Base-by-base conservation (phyloP, 2,329 filamentous ascomycete species). In the Phaeosphaeriaceae sp. region DNA sequence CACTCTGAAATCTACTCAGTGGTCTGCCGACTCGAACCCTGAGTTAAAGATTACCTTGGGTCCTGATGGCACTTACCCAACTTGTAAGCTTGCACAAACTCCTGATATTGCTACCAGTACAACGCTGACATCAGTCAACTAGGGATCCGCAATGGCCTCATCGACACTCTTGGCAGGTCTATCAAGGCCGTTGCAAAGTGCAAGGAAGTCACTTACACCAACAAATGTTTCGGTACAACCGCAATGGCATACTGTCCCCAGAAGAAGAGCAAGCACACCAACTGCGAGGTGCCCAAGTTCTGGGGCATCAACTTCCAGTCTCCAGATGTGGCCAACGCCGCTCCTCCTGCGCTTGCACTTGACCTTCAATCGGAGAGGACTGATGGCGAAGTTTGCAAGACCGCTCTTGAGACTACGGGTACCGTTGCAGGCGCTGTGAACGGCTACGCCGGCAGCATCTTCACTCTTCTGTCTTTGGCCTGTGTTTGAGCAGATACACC, bases 61-160 rank as follows among this genome's bases (percentile, higher is more conserved):
- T 11, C 62, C 62, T 1, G 33, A 51, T n/a, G 62, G 62, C 45
- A 19, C 27, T 1, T 62, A 65, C 50, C 59, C 56, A 10, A 60
- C 54, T 33, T 62, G 59, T 45, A 22, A 7, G 42, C 21, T 3
- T 22, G 5, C 42, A 45, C 19, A 17, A 20, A 22, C 7, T 20
- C 9, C 7, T 2, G 41, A 44, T 9, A 9, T 44, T 10, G 13
- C 31, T 7, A 31, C 40, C 17, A 45, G 5, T 7, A 45, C 11
- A 15, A 1, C 10, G 21, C 42, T 45, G 7, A 45, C 19, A 7
- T 7, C 7, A 11, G n/a, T 10, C 31, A 36, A 6, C 9, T 7
- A 45, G 42, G 42, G 59, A 62, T 64, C 47, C 58, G 59, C 36
- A 62, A 66, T 47, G 61, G 59, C 0, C 58, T 66, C 21, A 10